Evolutionary conservation across 2,329 filamentous ascomycete genomes (phyloP).

Genomic region (Ceratocystis smalleyi): DNA sequence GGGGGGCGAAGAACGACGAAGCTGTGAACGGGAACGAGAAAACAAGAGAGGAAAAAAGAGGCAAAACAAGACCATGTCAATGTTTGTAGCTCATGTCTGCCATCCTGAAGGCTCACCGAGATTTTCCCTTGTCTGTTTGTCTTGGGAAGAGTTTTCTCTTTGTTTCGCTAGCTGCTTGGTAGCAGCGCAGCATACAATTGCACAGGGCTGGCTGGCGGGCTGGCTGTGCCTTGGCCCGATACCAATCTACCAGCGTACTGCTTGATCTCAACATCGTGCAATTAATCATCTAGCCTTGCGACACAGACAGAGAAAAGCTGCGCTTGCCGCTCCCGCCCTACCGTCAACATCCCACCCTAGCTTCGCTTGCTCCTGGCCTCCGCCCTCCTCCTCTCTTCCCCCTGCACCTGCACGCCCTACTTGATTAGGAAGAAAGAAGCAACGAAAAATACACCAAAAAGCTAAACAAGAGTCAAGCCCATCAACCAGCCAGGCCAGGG

Average conservation of each 20-base stretch:
- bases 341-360: constrained; percentile 8
- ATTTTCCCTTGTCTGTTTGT: not conserved
- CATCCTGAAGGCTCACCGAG: not conserved
- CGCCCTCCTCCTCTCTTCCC: not conserved
- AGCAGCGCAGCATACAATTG: not conserved
- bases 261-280: not conserved
- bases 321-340: constrained; percentile 9
- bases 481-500: not conserved
- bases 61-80: not conserved
- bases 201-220: not conserved
- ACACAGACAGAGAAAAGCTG: not conserved
- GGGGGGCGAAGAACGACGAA: not conserved
- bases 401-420: not conserved
- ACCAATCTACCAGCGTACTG: not conserved
- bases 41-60: not conserved
- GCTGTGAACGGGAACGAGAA: not conserved
- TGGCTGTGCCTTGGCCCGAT: not conserved
- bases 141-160: not conserved
- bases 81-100: not conserved
- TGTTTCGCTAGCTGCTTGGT: not conserved
- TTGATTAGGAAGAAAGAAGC: not conserved
- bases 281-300: not conserved
- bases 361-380: not conserved
- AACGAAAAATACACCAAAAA: not conserved
- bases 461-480: not conserved